These are phyloP conservation scores for Entonaema liquescens DNA, from an alignment of 495 filamentous ascomycete species.

Conservation along the genomic window DNA sequence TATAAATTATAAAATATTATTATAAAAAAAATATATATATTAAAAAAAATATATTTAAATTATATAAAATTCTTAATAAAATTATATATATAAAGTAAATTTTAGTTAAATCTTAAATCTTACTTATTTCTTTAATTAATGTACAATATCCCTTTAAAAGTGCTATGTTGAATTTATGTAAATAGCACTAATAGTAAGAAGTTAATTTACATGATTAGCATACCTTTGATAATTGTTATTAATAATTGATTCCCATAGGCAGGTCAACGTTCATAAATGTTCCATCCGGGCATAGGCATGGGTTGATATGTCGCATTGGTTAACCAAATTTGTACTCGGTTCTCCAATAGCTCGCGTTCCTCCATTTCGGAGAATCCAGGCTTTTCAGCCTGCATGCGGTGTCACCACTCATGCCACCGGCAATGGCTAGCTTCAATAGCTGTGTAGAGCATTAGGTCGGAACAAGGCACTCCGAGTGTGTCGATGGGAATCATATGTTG, in stretches of 20 bases:
- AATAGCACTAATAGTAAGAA: not conserved
- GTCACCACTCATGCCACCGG: constrained; percentile 38
- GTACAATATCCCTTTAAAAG: too few relatives aligned
- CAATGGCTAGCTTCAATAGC: constrained; percentile 17
- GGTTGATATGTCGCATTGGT: constrained; percentile 33
- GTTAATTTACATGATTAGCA: not conserved
- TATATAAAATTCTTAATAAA: too few relatives aligned
- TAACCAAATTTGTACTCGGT: constrained; percentile 26
- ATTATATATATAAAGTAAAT: too few relatives aligned
- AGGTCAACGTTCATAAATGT: constrained; percentile 6
- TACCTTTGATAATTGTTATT: not conserved
- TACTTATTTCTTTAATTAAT: too few relatives aligned
- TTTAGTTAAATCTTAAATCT: too few relatives aligned
- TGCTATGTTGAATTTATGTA: too few relatives aligned
- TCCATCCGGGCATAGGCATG: constrained; percentile 16
- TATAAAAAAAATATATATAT: too few relatives aligned
- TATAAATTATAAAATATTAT: too few relatives aligned
- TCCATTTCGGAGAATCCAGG: constrained; percentile 19
- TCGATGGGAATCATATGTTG: constrained; percentile 19
- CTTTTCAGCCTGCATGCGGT: constrained; percentile 37
- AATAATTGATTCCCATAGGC: constrained; percentile 11
- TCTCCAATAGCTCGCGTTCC: constrained; percentile 21
- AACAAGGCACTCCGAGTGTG: constrained; percentile 31
- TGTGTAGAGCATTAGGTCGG: constrained; percentile 26
- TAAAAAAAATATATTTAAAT: too few relatives aligned